A percentile compares a stretch with the other conserved stretches of the same genome.
Evolutionary conservation across 305 asterid species (phyloP).

Genomic region (Fraxinus albicans): DNA sequence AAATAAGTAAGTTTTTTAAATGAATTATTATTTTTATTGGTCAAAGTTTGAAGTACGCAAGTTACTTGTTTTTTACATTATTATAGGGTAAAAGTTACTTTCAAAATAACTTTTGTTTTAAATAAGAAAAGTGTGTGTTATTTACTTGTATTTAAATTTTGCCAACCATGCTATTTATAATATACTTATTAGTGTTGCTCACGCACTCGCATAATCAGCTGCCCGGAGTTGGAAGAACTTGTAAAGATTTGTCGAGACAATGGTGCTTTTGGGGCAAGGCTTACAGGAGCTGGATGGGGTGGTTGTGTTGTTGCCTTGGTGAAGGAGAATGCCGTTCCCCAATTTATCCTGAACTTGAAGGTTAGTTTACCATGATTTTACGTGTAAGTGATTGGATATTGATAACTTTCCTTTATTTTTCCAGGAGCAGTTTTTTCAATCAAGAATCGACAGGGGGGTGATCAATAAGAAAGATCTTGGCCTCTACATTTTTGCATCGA

Average conservation of each 20-base stretch:
- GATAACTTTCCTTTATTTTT: not conserved
- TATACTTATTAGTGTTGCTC: not conserved
- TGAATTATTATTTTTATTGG: not conserved
- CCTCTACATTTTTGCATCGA: conserved; percentile 75
- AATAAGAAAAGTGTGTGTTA: not conserved
- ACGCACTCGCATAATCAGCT: conserved; percentile 41
- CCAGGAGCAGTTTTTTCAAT: conserved; percentile 78
- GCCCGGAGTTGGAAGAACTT: conserved; percentile 96
- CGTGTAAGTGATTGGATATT: not conserved
- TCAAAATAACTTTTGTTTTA: not conserved
- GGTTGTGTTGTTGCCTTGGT: conserved; percentile 95
- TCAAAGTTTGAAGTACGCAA: not conserved
- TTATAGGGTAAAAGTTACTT: not conserved
- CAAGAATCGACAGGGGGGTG: conserved; percentile 77
- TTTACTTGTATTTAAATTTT: not conserved
- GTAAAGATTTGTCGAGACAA: conserved; percentile 65
- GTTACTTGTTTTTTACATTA: not conserved
- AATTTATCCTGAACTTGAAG: conserved; percentile 86
- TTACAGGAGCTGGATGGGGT: conserved; percentile 99
- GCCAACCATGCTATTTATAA: not conserved
- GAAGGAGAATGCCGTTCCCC: conserved; percentile 75
- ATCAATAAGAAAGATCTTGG: conserved; percentile 68
- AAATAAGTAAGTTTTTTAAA: not conserved
- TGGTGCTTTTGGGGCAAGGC: conserved; percentile 93
- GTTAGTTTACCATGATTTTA: conserved; percentile 27